Base-by-base conservation (phyloP, 345 rosid species). In the Camelina laxa region DNA sequence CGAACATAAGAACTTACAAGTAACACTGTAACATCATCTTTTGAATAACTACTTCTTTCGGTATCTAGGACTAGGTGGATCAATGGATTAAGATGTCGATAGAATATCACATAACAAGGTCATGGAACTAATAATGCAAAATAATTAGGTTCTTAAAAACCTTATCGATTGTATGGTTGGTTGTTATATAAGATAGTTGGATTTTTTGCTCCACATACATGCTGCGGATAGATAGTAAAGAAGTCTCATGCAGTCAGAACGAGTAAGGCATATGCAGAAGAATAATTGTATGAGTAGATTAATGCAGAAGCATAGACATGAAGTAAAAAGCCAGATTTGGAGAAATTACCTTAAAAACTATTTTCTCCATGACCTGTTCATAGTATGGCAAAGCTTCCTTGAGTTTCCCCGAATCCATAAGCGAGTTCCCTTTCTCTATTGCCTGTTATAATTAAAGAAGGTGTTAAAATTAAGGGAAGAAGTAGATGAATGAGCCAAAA, bases 381-480 rank as follows among this genome's bases (percentile, higher is more conserved):
- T 85, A 93, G 72, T 69, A 87, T 2, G 88, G 80, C 61, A 93
- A 50, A 55, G 97, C 92, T 64, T 89, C 92, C 72, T 88, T 84
- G 49, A 93, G 94, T 75, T 77, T 87, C 69, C 97, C 97, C 19
- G 84, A 81, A 76, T 88, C 87, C 98, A 93, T 88, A 74, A 89
- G 82, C 55, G 86, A 80, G 78, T 91, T 85, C 17, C 97, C 98
- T 27, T 88, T 86, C 47, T 83, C 82, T 80, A 91, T 67, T 53
- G 79, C 87, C 98, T 90, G 80, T 69, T 74, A 77, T 74, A 21
- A 30, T 48, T 22, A 45, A 55, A 72, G 41, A 22, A 60, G 16
- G 31, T 31, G 58, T 21, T 14, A 69, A 68, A 30, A 62, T 44
- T 22, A 69, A 53, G 31, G 45, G 79, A 69, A 51, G 22, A 16